Conservation (phyloP, 2,329 filamentous ascomycete species). For the Aureobasidium mangrovei region DNA sequence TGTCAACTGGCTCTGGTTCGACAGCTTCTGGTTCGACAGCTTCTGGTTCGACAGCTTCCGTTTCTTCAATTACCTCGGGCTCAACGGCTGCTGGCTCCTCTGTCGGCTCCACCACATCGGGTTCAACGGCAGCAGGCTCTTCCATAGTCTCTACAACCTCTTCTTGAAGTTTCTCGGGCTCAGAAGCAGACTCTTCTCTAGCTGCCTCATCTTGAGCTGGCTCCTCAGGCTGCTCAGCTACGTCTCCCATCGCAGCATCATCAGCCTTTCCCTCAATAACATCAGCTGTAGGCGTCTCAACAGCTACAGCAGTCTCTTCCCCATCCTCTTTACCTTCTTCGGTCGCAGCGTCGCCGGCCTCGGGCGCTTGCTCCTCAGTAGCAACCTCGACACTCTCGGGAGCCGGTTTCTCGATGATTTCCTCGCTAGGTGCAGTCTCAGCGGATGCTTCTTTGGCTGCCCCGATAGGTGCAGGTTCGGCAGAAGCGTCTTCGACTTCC, state of each 20-base stretch:
- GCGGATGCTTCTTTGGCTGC: background rate
- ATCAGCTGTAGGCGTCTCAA: background rate
- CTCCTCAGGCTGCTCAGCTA: background rate
- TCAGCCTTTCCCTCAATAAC: background rate
- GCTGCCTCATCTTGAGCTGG: background rate
- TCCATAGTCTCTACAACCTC: background rate
- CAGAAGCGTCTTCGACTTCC: background rate
- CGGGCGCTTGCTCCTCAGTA: too few species aligned
- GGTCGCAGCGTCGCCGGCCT: too few species aligned
- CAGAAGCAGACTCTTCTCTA: background rate
- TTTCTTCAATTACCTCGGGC: background rate
- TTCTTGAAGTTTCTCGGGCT: background rate
- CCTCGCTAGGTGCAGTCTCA: background rate
- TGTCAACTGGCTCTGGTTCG: background rate
- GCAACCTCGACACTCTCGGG: background rate
- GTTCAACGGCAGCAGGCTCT: background rate
- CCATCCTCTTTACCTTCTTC: too few species aligned
- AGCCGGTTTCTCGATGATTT: background rate
- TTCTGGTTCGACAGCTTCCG: background rate
- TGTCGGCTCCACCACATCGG: too few species aligned
- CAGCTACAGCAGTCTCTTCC: background rate
- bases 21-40: background rate
- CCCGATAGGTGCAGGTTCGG: background rate
- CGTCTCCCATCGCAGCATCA: background rate
- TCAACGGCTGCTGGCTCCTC: background rate